phyloP scores from a whole-genome alignment of 2,329 filamentous ascomycete species.

The Tolypocladium nubicola region DNA sequence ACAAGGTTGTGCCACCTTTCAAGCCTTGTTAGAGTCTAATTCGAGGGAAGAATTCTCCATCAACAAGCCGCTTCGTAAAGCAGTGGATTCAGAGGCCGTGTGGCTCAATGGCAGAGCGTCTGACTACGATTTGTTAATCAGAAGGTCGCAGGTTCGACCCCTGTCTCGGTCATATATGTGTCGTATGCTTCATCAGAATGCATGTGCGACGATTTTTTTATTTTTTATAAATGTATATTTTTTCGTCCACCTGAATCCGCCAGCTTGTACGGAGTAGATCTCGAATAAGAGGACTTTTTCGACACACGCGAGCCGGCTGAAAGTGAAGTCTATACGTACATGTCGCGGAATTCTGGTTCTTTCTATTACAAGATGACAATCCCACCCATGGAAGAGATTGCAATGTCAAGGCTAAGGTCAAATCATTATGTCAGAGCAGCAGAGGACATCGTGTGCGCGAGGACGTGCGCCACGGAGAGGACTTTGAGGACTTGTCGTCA shows the following conservation, averaged over 20 bases:
- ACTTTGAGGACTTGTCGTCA: too few species aligned
- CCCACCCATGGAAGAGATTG: too few species aligned
- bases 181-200: background rate
- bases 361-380: too few species aligned
- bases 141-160: constrained; percentile 7
- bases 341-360: too few species aligned
- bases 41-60: background rate
- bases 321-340: too few species aligned
- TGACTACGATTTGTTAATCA: constrained; percentile 5
- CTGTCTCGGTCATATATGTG: constrained; percentile 3
- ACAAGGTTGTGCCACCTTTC: background rate
- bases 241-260: background rate
- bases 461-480: too few species aligned
- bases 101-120: constrained; percentile 6
- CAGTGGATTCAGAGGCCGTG: background rate
- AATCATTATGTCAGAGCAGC: too few species aligned
- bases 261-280: too few species aligned
- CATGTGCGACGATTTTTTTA: background rate
- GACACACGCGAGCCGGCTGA: too few species aligned
- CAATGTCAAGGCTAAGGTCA: too few species aligned
- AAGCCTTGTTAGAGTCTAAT: background rate
- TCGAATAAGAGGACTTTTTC: too few species aligned
- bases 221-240: background rate
- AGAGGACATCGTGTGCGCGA: too few species aligned
- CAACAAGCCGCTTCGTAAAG: background rate